Percentiles rank a stretch among this genome's conserved stretches.
These are phyloP conservation scores for Corchorus capsularis DNA, from an alignment of 345 rosid species.

Conservation along the genomic window DNA sequence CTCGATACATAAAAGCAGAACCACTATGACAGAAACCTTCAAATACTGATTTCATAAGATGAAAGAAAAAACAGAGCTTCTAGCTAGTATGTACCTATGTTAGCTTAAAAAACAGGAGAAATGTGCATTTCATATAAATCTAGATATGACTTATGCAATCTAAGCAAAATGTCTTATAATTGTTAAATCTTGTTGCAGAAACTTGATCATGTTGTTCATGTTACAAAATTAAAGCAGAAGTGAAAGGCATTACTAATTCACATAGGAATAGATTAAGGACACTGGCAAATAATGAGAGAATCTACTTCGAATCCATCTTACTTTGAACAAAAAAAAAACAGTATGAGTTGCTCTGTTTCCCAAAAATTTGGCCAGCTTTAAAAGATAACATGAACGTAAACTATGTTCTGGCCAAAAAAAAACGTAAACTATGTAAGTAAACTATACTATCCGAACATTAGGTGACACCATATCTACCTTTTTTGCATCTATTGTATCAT, in stretches of 20 bases:
- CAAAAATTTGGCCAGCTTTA: background rate
- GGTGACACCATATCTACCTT: constrained; percentile 12
- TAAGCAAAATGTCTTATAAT: background rate
- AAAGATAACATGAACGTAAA: background rate
- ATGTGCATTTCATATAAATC: background rate
- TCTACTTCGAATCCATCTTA: background rate
- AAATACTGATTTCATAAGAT: background rate
- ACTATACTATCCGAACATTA: background rate
- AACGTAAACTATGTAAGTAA: background rate
- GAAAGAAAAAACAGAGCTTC: background rate
- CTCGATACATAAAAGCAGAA: too few relatives aligned
- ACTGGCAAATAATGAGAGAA: background rate
- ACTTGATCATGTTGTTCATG: background rate
- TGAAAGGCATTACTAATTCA: background rate
- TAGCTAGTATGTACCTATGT: too few relatives aligned
- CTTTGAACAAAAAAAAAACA: background rate
- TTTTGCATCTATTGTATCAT: background rate
- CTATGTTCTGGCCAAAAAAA: too few relatives aligned
- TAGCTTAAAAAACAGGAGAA: too few relatives aligned
- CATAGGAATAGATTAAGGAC: background rate
- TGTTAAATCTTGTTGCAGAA: background rate
- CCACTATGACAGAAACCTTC: background rate
- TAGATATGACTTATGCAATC: background rate
- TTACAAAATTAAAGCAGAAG: background rate
- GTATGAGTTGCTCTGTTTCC: constrained; percentile 11